Evolutionary conservation across 2,329 filamentous ascomycete species (phyloP), one percentile per base, ranked within the genome.

Genomic region (Alternaria brassicicola): DNA sequence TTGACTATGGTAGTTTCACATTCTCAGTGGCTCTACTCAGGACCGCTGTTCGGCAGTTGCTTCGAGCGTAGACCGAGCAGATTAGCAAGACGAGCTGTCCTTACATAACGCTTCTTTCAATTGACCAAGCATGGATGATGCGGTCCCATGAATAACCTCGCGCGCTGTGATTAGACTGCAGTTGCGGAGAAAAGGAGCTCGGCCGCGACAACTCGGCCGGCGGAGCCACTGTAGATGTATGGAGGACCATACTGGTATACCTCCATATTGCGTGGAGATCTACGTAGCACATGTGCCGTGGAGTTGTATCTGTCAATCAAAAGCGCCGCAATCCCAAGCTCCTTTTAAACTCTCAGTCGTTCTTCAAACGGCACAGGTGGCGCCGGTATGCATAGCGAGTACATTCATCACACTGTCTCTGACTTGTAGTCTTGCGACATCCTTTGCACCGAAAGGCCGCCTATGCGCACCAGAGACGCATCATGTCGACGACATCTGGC

Each of bases 311-410:
- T 50, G 30, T 48, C 23, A 50, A 30, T 36, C 38, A 52, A 45
- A 43, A 7, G 50, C 50, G 39, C 50, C 38, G 38, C 28, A 43
- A 45, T 25, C 25, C 21, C 31, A 31, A 46, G 4, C 31, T 30
- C 35, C 17, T 30, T 28, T 53, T 36, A n/a, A 28, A 9, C 28
- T 46, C 10, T 21, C 28, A 53, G 30, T 28, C 23, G 30, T 21
- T 35, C n/a, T 28, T 15, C 17, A 12, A 53, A 45, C 50, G 50
- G 50, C 21, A 38, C 50, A 31, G 50, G 50, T 53, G 30, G 50
- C 30, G 41, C 39, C 50, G 50, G 30, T 35, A 53, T 46, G 39
- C 39, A 53, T 17, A 17, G n/a, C 41, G n/a, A 35, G n/a, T 9
- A 25, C n/a, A 13, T n/a, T 26, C 28, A 26, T 36, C 50, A 36